Evolutionary conservation across 73 alveolate genomes (phyloP).

Genomic region (Stentor coeruleus): DNA sequence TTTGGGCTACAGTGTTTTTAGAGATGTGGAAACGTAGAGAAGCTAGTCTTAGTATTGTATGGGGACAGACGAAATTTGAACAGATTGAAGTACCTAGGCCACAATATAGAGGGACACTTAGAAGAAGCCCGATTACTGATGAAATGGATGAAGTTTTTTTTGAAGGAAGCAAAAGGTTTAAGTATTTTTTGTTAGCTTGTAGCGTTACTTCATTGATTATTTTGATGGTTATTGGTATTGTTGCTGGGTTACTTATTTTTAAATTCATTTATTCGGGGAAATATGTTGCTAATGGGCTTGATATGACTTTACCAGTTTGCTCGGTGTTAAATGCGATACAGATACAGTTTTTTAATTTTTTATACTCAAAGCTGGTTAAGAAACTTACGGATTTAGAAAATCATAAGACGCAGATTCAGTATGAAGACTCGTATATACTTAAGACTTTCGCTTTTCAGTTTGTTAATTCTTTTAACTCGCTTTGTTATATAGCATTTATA

Average conservation of each 20-base stretch:
- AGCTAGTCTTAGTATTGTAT: slow-evolving; percentile 34
- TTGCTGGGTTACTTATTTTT: slow-evolving; percentile 33
- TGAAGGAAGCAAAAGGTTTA: slow-evolving; percentile 26
- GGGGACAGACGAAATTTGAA: slow-evolving; percentile 59
- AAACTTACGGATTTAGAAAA: slow-evolving; percentile 46
- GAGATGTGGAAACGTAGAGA: slow-evolving; percentile 57
- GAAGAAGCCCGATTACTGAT: slow-evolving; percentile 47
- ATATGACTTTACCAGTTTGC: slow-evolving; percentile 25
- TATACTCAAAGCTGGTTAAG: slow-evolving; percentile 32
- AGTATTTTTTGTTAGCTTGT: slow-evolving; percentile 28
- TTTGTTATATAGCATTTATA: slow-evolving; percentile 54
- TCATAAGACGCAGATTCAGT: slow-evolving; percentile 44
- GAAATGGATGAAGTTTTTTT: slow-evolving; percentile 40
- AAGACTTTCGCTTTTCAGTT: slow-evolving; percentile 47
- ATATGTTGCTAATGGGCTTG: background rate
- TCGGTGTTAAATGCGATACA: slow-evolving; percentile 44
- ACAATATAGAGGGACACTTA: slow-evolving; percentile 34
- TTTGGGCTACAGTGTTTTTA: slow-evolving; percentile 49
- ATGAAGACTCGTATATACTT: slow-evolving; percentile 43
- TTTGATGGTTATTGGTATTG: slow-evolving; percentile 38
- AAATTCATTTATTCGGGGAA: slow-evolving; percentile 27
- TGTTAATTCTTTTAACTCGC: slow-evolving; percentile 51
- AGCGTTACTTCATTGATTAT: slow-evolving; percentile 38
- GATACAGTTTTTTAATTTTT: slow-evolving; percentile 38
- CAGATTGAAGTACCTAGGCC: slow-evolving; percentile 54